Base-by-base conservation (phyloP, 495 filamentous ascomycete species). In the Amniculicola lignicola region DNA sequence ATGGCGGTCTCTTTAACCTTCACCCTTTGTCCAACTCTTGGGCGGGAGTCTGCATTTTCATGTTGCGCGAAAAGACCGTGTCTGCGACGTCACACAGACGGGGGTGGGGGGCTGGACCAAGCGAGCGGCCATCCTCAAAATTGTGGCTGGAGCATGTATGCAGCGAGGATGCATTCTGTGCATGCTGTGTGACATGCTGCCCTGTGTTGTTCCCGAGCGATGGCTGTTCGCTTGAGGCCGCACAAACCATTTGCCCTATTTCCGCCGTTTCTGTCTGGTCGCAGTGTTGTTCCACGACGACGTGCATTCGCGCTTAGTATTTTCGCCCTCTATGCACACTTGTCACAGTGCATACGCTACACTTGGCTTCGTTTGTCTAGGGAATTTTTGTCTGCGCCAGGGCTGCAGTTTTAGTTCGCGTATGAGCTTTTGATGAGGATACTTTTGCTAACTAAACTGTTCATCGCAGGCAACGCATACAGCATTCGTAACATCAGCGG, bases 401-500 rank as follows among this genome's bases (percentile, higher is more conserved):
- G 36, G 25, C 22, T 52, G 18, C 7, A 15, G 18, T 25, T 29
- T 19, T 14, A 6, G 18, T 33, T 41, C 37, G 36, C 49, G 11
- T 43, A 19, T 15, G 40, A 24, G 18, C 29, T 54, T 1, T 43
- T 12, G 21, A 18, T 18, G 25, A 2, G 18, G 54, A 5, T 4
- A 43, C 38, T 27, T 22, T 49, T 23, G 19, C 27, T 39, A 14
- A 46, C 41, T 50, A 27, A 25, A 53, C 19, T 25, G 42, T 38
- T 21, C 18, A 48, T 45, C 25, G 50, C 59, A 95, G 89, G 88
- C 36, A 95, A 94, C 57, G 81, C 87, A 43, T 95, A 95, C 66
- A 85, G 81, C 61, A 91, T 95, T 55, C 72, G 77, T 33, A 95
- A 95, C 63, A 78, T 83, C 21, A 80, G 82, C 60, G 75, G 80